Percentiles rank a stretch among this genome's conserved stretches.
These are phyloP conservation scores for Fusarium xylarioides DNA, from an alignment of 2,329 filamentous ascomycete genomes.

Conservation along the genomic window DNA sequence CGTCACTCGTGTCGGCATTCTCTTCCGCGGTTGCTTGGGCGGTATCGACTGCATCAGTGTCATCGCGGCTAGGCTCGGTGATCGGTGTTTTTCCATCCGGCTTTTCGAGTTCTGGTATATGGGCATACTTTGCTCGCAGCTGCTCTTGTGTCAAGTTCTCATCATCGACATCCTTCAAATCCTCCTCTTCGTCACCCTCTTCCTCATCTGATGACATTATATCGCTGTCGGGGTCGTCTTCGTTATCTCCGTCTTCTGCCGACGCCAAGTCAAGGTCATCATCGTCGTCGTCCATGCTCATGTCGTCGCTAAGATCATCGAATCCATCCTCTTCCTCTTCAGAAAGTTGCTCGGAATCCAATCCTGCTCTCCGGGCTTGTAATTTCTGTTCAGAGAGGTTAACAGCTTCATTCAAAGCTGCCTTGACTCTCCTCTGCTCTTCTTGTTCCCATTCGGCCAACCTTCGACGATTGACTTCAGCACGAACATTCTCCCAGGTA, in stretches of 20 bases:
- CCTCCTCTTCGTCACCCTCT: slow-evolving; percentile 68
- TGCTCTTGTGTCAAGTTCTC: slow-evolving; percentile 76
- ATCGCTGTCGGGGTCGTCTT: slow-evolving; percentile 55
- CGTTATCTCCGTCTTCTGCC: slow-evolving; percentile 51
- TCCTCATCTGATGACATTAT: slow-evolving; percentile 71
- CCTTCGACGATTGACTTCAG: slow-evolving; percentile 68
- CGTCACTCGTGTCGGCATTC: slow-evolving; percentile 64
- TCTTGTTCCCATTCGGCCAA: slow-evolving; percentile 71
- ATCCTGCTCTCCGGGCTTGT: slow-evolving; percentile 65
- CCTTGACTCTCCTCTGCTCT: slow-evolving; percentile 70
- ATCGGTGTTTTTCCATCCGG: slow-evolving; percentile 39
- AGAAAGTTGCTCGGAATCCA: slow-evolving; percentile 62
- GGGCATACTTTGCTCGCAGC: slow-evolving; percentile 73
- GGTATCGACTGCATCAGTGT: slow-evolving; percentile 36
- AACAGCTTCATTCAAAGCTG: slow-evolving; percentile 77
- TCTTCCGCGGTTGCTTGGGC: slow-evolving; percentile 38
- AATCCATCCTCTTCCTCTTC: slow-evolving; percentile 57
- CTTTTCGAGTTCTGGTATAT: slow-evolving; percentile 62
- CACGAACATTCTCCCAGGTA: slow-evolving; percentile 72
- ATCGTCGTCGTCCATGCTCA: slow-evolving; percentile 48
- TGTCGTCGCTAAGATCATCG: slow-evolving; percentile 59
- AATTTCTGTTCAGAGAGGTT: slow-evolving; percentile 75
- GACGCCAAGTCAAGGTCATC: slow-evolving; percentile 48
- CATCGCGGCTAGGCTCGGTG: slow-evolving; percentile 35
- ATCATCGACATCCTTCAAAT: slow-evolving; percentile 62